phyloP scores from a whole-genome alignment of 208 protist genomes.

The Acanthamoeba sp. region DNA sequence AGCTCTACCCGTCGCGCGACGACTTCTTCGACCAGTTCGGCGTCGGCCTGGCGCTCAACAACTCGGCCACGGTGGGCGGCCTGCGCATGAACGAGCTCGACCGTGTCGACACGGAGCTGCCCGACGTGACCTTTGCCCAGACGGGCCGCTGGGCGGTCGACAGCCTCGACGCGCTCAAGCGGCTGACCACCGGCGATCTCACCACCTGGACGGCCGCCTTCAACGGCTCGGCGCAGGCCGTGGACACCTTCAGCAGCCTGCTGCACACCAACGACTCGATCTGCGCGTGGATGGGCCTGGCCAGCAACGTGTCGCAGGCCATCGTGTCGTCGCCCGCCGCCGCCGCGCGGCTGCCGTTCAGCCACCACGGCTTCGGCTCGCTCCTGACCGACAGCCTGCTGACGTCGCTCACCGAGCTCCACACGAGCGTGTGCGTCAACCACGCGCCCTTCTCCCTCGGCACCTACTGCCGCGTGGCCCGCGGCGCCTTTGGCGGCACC shows the following conservation, averaged over 20 bases:
- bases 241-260: slow-evolving; percentile 14
- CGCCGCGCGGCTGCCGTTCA: neutral
- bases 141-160: neutral
- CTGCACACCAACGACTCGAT: slow-evolving; percentile 38
- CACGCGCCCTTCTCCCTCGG: slow-evolving; percentile 30
- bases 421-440: slow-evolving; percentile 9
- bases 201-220: neutral
- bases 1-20: neutral
- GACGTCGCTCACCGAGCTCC: neutral
- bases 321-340: neutral
- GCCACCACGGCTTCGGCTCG: slow-evolving; percentile 34
- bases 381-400: neutral
- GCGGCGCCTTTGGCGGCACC: neutral
- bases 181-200: slow-evolving; percentile 5
- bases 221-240: neutral
- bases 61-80: neutral
- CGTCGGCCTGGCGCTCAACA: neutral
- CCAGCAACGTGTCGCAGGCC: neutral
- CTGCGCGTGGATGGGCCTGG: slow-evolving; percentile 56
- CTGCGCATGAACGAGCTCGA: neutral
- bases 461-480: neutral
- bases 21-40: neutral
- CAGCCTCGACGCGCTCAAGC: neutral
- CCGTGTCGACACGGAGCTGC: neutral
- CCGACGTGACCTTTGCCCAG: neutral